Percentiles rank a stretch among this genome's conserved stretches.
phyloP scores from a whole-genome alignment of 1,284 basidiomycete species.

The Sporisorium sorghi region DNA sequence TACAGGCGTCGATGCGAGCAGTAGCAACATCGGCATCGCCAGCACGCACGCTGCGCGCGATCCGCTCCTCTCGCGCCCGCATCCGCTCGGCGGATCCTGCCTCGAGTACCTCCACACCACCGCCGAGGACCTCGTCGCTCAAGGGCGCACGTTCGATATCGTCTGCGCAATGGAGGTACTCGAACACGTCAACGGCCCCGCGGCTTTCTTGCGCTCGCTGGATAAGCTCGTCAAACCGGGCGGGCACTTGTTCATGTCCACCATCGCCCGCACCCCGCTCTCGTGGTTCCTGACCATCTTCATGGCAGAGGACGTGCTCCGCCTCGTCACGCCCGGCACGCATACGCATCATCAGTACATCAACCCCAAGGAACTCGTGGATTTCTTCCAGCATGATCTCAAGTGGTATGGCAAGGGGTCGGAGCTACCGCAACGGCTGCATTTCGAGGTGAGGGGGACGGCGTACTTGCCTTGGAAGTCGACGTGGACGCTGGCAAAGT shows the following conservation, averaged over 20 bases:
- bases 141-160: slow-evolving; percentile 80
- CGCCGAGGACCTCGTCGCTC: slow-evolving; percentile 78
- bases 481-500: slow-evolving; percentile 51
- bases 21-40: slow-evolving; percentile 87
- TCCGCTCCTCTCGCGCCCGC: slow-evolving; percentile 70
- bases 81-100: slow-evolving; percentile 22
- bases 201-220: slow-evolving; percentile 74
- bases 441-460: slow-evolving; percentile 61
- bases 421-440: slow-evolving; percentile 49
- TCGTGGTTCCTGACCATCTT: slow-evolving; percentile 90
- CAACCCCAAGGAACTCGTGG: slow-evolving; percentile 86
- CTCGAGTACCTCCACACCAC: slow-evolving; percentile 81
- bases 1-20: slow-evolving; percentile 88
- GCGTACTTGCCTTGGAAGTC: slow-evolving; percentile 60
- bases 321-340: slow-evolving; percentile 87
- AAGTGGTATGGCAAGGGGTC: slow-evolving; percentile 62
- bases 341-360: slow-evolving; percentile 93
- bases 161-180: slow-evolving; percentile 98
- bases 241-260: slow-evolving; percentile 93
- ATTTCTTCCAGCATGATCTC: slow-evolving; percentile 79
- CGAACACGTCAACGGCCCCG: slow-evolving; percentile 95
- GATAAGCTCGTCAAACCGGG: slow-evolving; percentile 76
- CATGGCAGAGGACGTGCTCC: slow-evolving; percentile 82
- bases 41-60: slow-evolving; percentile 84
- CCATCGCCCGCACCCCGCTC: slow-evolving; percentile 93